Conservation (phyloP, 495 filamentous ascomycete species). For the Penicillium diatomitis region DNA sequence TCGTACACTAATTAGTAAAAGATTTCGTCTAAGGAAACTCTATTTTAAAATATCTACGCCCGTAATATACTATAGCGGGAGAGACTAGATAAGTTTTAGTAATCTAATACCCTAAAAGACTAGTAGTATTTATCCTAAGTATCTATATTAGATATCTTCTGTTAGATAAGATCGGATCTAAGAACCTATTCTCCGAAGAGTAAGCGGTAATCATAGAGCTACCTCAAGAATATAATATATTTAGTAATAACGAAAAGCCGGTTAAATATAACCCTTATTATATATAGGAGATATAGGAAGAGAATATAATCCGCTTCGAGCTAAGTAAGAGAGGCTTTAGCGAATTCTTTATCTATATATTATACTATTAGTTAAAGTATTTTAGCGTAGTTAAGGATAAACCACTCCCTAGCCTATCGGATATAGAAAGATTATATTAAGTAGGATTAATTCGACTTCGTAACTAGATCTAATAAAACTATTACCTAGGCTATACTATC, state of each 20-base stretch:
- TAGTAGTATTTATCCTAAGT: slow-evolving; percentile 14
- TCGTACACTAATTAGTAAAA: slow-evolving; percentile 19
- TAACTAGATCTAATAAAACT: slow-evolving; percentile 19
- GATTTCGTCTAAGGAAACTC: too few species aligned
- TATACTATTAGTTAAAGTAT: slow-evolving; percentile 14
- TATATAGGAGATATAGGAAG: slow-evolving; percentile 17
- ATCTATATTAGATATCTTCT: slow-evolving; percentile 21
- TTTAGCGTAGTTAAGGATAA: slow-evolving; percentile 3
- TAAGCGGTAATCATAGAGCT: slow-evolving; percentile 14
- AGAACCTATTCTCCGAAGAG: slow-evolving; percentile 13
- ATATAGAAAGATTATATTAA: slow-evolving; percentile 12
- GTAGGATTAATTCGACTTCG: slow-evolving; percentile 11
- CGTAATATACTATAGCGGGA: too few species aligned
- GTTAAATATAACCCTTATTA: slow-evolving; percentile 11
- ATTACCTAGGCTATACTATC: slow-evolving; percentile 14
- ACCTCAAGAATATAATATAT: slow-evolving; percentile 7
- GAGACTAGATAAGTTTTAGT: too few species aligned
- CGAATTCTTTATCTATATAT: slow-evolving; percentile 17
- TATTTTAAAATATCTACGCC: too few species aligned
- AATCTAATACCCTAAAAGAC: too few species aligned
- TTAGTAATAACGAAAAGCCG: slow-evolving; percentile 5
- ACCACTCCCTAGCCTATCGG: slow-evolving; percentile 11
- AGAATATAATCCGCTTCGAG: slow-evolving; percentile 12
- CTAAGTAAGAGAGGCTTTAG: slow-evolving; percentile 15
- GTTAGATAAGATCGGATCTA: slow-evolving; percentile 15